phyloP scores from a whole-genome alignment of 441 rosid species.

The Populus hybrid region DNA sequence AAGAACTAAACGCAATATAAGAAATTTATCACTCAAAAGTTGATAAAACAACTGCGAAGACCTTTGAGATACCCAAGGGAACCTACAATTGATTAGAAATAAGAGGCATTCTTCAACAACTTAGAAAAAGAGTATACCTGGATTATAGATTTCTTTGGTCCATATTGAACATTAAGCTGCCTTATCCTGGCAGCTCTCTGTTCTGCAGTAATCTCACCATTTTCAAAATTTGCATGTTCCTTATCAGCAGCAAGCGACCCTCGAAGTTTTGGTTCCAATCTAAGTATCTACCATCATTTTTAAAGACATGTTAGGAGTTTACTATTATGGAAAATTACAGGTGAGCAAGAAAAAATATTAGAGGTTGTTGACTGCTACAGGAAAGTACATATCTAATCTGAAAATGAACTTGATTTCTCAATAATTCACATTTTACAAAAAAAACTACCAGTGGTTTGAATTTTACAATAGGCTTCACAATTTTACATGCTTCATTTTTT shows the following conservation, averaged over 20 bases:
- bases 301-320: slow-evolving; percentile 3
- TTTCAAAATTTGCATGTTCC: slow-evolving; percentile 31
- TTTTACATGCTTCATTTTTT: neutral
- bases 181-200: slow-evolving; percentile 21
- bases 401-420: neutral
- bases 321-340: neutral
- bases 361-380: neutral
- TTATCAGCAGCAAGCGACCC: slow-evolving; percentile 23
- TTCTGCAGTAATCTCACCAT: slow-evolving; percentile 28
- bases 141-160: slow-evolving; percentile 47
- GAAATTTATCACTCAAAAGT: neutral
- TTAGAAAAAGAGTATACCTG: slow-evolving; percentile 36
- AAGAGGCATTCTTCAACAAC: neutral
- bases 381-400: neutral
- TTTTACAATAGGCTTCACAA: neutral
- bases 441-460: neutral
- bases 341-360: neutral
- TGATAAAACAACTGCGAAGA: neutral
- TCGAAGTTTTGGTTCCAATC: slow-evolving; percentile 66
- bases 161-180: slow-evolving; percentile 30
- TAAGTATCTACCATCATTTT: slow-evolving; percentile 47
- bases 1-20: neutral
- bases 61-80: neutral
- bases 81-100: neutral
- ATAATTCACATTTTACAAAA: neutral